Base-by-base conservation (phyloP, 441 rosid species). In the Eutrema salsugineum region DNA sequence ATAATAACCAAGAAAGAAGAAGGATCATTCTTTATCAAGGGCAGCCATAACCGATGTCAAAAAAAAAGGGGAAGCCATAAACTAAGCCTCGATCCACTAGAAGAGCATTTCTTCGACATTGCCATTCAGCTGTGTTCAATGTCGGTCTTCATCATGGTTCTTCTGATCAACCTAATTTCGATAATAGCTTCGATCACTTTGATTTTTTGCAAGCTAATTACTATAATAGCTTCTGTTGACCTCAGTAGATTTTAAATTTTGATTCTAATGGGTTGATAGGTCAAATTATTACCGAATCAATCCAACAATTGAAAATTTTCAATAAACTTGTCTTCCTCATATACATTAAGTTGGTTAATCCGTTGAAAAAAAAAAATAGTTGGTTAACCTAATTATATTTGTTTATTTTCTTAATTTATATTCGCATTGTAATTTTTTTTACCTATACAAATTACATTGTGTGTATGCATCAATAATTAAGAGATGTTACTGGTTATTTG, bases 41-140 rank as follows among this genome's bases (percentile, higher is more conserved):
- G n/a, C n/a, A n/a, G n/a, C n/a, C n/a, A n/a, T n/a, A n/a, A n/a
- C n/a, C n/a, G n/a, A n/a, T n/a, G n/a, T n/a, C n/a, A n/a, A n/a
- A n/a, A n/a, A n/a, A n/a, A n/a, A n/a, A n/a, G n/a, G 6, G 94
- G 94, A 70, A 78, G 82, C 66, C 94, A 88, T 76, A 85, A 87
- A 66, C 94, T 19, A 85, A 85, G 61, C 91, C 90, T 59, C 90
- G 77, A 24, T 79, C 83, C 9, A 85, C 81, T 5, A 74, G 88
- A 63, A 78, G 84, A 77, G 80, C 89, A 16, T 81, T 19, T 76
- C 70, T 19, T 43, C 85, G 1, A 15, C 56, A 24, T 70, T 50
- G n/a, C 61, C 89, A 86, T 5, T 50, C 71, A 24, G 72, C 78
- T 30, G 77, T 71, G 14, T 77, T 53, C 63, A 75, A 53, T 56